Evolutionary conservation across 495 filamentous ascomycete species (phyloP), one percentile per base, ranked within the genome.

Genomic region (Aspergillus haitiensis): DNA sequence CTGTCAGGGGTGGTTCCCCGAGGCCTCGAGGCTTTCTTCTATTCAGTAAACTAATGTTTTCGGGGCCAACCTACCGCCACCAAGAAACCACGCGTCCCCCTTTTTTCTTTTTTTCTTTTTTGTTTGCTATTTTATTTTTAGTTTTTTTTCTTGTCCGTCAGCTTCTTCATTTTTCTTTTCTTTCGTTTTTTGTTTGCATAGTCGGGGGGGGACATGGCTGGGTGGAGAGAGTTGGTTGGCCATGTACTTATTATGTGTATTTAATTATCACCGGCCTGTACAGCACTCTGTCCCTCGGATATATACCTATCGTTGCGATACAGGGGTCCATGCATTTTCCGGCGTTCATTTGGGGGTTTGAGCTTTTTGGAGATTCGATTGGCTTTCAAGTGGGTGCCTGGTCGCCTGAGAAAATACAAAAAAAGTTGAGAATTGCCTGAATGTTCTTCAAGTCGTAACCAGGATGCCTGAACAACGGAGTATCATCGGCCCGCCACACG

Each of bases 401-500:
- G 21, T 27, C 21, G 21, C 21, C 21, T 27, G 21, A 27, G 3
- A 27, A 27, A 27, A 1, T 27, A n/a, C n/a, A 27, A 27, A 27
- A 27, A 27, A 27, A 1, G 21, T 27, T 27, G 21, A 27, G 44
- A 46, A 4, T n/a, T 46, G 44, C 7, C 15, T 46, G 21, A 46
- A 46, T 11, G 13, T 13, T 10, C n/a, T 1, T 46, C 6, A 16
- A 16, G 16, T 11, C 6, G 48, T 4, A 15, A 16, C 31, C 40
- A 49, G 18, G 37, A 18, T 27, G 62, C 16, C 34, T 59, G 37
- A 37, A 32, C 8, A 3, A 32, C 45, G 66, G 59, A 70, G 61
- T n/a, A 69, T 61, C 21, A 27, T 54, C 58, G 63, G 59, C 40
- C 72, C 69, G 70, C 9, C 1, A 27, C 69, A 70, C 70, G 68